phyloP scores from a whole-genome alignment of 345 rosid genomes.

The Murraya paniculata region DNA sequence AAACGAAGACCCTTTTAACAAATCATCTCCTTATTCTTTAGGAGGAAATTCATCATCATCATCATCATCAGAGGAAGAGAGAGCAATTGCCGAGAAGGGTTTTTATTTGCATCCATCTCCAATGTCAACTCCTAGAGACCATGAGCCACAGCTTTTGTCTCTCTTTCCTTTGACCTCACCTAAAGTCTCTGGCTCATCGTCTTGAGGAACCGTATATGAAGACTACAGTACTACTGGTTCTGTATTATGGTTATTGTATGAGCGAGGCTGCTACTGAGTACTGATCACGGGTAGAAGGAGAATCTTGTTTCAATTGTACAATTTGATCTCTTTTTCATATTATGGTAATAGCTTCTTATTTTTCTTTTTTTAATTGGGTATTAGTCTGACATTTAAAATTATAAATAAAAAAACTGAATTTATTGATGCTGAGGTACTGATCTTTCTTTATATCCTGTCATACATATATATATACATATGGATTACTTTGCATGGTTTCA shows the following conservation, averaged over 20 bases:
- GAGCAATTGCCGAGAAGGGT: constrained; percentile 82
- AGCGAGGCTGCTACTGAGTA: background rate
- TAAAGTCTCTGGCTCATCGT: constrained; percentile 50
- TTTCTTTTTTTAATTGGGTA: background rate
- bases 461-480: background rate
- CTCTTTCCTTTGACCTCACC: constrained; percentile 92
- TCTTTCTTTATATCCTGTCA: background rate
- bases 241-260: background rate
- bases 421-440: background rate
- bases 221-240: no score
- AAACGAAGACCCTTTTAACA: constrained; percentile 62
- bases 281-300: constrained; percentile 1
- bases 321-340: constrained; percentile 37
- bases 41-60: constrained; percentile 38
- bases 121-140: constrained; percentile 78
- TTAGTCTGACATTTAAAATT: background rate
- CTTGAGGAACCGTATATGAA: constrained; percentile 11
- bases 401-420: background rate
- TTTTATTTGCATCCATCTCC: constrained; percentile 91
- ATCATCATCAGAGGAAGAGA: constrained; percentile 58
- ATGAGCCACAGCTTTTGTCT: constrained; percentile 89
- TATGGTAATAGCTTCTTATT: constrained; percentile 30
- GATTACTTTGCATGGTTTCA: background rate
- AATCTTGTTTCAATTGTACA: constrained; percentile 44
- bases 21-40: constrained; percentile 49